These are phyloP conservation scores for Penicillium riverlandense DNA, from an alignment of 495 filamentous ascomycete genomes.

Conservation along the genomic window DNA sequence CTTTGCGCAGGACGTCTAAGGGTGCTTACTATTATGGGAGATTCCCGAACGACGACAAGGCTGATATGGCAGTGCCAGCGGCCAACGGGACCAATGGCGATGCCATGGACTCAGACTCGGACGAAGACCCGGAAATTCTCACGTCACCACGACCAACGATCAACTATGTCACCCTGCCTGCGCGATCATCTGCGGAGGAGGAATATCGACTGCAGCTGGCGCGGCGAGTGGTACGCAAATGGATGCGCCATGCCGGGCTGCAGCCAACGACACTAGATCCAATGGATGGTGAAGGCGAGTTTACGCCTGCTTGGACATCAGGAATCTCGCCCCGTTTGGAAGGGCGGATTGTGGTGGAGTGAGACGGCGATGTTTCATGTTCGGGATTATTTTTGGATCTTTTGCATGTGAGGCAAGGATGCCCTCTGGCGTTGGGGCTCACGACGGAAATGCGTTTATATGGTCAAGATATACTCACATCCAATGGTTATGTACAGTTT, in stretches of 20 bases:
- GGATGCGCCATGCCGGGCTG: conserved; percentile 65
- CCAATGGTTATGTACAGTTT: no score
- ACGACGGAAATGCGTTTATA: no score
- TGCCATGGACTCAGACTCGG: conserved; percentile 39
- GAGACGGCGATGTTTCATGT: conserved; percentile 1
- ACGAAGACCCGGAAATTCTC: conserved; percentile 36
- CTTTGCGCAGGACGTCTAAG: conserved; percentile 17
- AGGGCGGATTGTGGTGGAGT: conserved; percentile 56
- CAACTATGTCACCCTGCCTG: conserved; percentile 36
- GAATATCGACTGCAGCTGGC: conserved; percentile 40
- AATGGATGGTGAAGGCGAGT: conserved; percentile 41
- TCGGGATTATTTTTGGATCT: background rate
- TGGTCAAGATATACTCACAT: no score
- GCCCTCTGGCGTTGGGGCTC: no score
- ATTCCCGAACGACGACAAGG: conserved; percentile 34
- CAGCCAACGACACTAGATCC: conserved; percentile 25
- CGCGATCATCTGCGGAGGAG: conserved; percentile 30
- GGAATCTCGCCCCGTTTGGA: conserved; percentile 70
- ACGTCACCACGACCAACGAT: conserved; percentile 24
- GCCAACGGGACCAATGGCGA: conserved; percentile 20
- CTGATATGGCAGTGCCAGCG: conserved; percentile 18
- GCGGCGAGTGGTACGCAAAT: conserved; percentile 59
- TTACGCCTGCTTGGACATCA: conserved; percentile 68
- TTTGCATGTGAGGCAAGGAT: background rate
- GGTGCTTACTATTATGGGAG: conserved; percentile 34